Base-by-base conservation (phyloP, 1,284 basidiomycete genomes). In the Leccinum fallax region DNA sequence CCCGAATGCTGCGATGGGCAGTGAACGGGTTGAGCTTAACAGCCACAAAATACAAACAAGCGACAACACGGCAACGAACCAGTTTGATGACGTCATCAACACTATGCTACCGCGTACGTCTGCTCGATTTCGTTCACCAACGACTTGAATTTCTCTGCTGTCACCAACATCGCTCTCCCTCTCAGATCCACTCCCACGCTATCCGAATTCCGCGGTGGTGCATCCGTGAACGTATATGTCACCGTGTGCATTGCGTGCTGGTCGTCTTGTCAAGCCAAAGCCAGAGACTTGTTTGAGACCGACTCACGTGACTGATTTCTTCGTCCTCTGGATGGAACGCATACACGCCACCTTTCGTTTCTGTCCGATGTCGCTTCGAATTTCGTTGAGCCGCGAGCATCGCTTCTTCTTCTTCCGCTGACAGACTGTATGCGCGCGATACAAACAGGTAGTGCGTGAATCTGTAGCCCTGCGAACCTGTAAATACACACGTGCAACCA, bases 151-250 rank as follows among this genome's bases (percentile, higher is more conserved):
- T 75, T 75, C 7, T 77, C 74, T 0, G 77, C 78, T 3, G 83
- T 79, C 1, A 96, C 77, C 8, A 97, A 78, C 82, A 94, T 90
- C 62, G 94, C 76, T 53, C 93, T 79, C 1, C 91, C 93, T 19
- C 86, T 84, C 53, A 86, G 82, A 70, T 95, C 93, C 26, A 95
- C 80, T 3, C 94, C 94, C 71, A 95, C 93, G 0, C 24, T 26
- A 24, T 26, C 24, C 24, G 24, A 5, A 26, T 26, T 26, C 5
- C 24, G 24, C 24, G 24, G 24, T 26, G 24, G 24, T 26, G 24
- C 24, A 26, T 26, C 24, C 24, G 24, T 26, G 24, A 26, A 26
- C 24, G 24, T 26, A 3, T 26, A 26, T 26, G 24, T 26, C 24
- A 26, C 24, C 24, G 5, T 24, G 24, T 24, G 24, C 3, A 3